Evolutionary conservation across 306 rosid genomes (phyloP).

Genomic region (Boehmeria nivea): DNA sequence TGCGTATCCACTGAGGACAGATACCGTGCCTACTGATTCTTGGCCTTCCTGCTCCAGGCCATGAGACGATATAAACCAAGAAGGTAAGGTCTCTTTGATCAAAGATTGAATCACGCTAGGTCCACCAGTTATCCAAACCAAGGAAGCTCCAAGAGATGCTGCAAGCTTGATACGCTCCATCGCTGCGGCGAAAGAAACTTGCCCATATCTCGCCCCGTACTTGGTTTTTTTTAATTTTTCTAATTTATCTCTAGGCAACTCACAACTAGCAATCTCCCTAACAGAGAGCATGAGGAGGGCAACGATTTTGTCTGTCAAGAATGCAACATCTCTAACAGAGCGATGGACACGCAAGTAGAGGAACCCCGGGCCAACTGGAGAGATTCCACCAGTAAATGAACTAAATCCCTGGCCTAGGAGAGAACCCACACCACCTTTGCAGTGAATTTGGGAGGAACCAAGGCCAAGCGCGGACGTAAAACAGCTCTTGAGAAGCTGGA

Average conservation of each 20-base stretch:
- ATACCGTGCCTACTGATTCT: slow-evolving; percentile 55
- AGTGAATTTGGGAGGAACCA: slow-evolving; percentile 35
- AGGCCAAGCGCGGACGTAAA: slow-evolving; percentile 80
- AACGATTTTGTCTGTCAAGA: slow-evolving; percentile 66
- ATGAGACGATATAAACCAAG: slow-evolving; percentile 66
- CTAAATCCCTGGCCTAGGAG: slow-evolving; percentile 79
- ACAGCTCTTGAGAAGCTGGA: slow-evolving; percentile 87
- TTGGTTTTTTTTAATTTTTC: slow-evolving; percentile 55
- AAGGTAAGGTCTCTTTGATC: slow-evolving; percentile 71
- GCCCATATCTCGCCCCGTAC: slow-evolving; percentile 61
- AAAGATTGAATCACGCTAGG: slow-evolving; percentile 53
- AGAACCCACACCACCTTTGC: slow-evolving; percentile 67
- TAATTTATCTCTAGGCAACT: slow-evolving; percentile 41
- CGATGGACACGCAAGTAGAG: slow-evolving; percentile 74
- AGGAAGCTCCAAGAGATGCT: slow-evolving; percentile 76
- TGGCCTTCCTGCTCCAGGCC: slow-evolving; percentile 38
- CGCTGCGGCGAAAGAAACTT: slow-evolving; percentile 63
- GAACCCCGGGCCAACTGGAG: slow-evolving; percentile 91
- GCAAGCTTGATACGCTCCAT: slow-evolving; percentile 71
- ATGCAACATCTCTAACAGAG: slow-evolving; percentile 58
- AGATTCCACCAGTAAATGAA: slow-evolving; percentile 52
- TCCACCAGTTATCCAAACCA: slow-evolving; percentile 90
- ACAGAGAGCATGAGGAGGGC: slow-evolving; percentile 70
- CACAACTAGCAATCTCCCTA: slow-evolving; percentile 58
- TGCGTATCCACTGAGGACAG: slow-evolving; percentile 71